Base-by-base conservation (phyloP, 225 moss, liverwort and hornwort species). In the Pleurozium schreberi region DNA sequence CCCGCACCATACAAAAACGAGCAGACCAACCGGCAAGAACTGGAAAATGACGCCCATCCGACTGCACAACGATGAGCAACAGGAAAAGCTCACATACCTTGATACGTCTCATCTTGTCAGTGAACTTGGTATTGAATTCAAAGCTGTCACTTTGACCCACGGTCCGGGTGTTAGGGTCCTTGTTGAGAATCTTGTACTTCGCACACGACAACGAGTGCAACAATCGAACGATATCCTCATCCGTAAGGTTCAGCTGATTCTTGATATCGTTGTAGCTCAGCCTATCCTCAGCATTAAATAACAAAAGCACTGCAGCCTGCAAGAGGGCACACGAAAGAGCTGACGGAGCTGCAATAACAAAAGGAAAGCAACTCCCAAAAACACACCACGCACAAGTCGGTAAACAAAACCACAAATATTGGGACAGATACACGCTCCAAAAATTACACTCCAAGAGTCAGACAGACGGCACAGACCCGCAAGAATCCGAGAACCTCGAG, bases 91-190 rank as follows among this genome's bases (percentile, higher is more conserved):
- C 33, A 55, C 43, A 50, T 52, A 98, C 98, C 97, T 97, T 98
- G 74, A 98, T 98, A n/a, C 98, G 97, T 91, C 98, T 95, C 98
- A 98, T 96, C 87, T 98, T 98, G 96, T 98, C 98, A 25, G 98
- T 98, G 79, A 98, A 98, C 87, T 96, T 98, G 53, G 94, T 93
- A 85, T 98, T 98, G 83, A 97, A 98, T 89, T 98, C 98, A 47
- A 98, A 98, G 75, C 27, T 92, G 89, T 98, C 98, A 86, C 53
- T 94, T 75, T 93, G 92, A 40, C 93, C 91, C 64, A 98, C 96
- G 8, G 87, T 90, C 88, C 96, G 97, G 23, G 95, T 92, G 87
- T 85, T 97, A 25, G 96, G 94, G 84, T 96, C 96, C 90, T 98
- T 98, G 91, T 96, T 96, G 23, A 98, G 89, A 89, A 98, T 97